Percentiles rank a stretch among this genome's conserved stretches.
These are phyloP conservation scores for Colletotrichum karsti DNA, from an alignment of 2,329 filamentous ascomycete genomes.

Conservation along the genomic window DNA sequence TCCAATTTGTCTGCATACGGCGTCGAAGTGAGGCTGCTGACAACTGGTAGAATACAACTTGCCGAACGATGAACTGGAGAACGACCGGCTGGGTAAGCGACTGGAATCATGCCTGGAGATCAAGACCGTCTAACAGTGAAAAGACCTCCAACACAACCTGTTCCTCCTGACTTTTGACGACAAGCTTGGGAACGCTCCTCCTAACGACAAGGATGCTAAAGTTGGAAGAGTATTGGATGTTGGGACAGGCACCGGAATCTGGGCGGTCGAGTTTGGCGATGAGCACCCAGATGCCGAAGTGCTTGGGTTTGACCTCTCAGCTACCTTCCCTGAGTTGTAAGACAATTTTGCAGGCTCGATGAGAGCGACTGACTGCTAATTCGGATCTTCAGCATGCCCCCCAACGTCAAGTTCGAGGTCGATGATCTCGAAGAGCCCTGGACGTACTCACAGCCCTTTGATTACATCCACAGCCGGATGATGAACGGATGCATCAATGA, in stretches of 20 bases:
- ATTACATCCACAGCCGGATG: slow-evolving; percentile 9
- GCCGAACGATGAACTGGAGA: slow-evolving; percentile 17
- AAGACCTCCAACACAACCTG: slow-evolving; percentile 46
- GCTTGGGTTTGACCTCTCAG: slow-evolving; percentile 49
- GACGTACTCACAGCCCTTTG: slow-evolving; percentile 34
- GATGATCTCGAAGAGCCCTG: slow-evolving; percentile 44
- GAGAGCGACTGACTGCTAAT: background rate
- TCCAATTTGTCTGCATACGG: background rate
- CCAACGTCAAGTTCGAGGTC: slow-evolving; percentile 53
- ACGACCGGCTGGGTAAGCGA: slow-evolving; percentile 1
- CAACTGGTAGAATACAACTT: background rate
- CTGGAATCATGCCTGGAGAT: background rate
- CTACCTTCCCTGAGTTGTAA: slow-evolving; percentile 47
- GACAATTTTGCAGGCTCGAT: background rate
- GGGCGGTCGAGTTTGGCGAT: slow-evolving; percentile 52
- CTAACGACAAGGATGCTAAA: slow-evolving; percentile 28
- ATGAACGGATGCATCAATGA: background rate
- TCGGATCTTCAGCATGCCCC: slow-evolving; percentile 38
- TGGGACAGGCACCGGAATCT: slow-evolving; percentile 55
- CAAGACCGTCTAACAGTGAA: background rate
- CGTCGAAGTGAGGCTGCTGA: background rate
- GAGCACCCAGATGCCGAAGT: slow-evolving; percentile 31
- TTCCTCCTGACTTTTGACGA: slow-evolving; percentile 40
- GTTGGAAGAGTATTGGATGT: slow-evolving; percentile 48
- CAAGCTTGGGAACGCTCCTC: slow-evolving; percentile 38